Evolutionary conservation across 352 stramenopile genomes (phyloP), one percentile per base, ranked within the genome.

Genomic region (Achlya hypogyna): DNA sequence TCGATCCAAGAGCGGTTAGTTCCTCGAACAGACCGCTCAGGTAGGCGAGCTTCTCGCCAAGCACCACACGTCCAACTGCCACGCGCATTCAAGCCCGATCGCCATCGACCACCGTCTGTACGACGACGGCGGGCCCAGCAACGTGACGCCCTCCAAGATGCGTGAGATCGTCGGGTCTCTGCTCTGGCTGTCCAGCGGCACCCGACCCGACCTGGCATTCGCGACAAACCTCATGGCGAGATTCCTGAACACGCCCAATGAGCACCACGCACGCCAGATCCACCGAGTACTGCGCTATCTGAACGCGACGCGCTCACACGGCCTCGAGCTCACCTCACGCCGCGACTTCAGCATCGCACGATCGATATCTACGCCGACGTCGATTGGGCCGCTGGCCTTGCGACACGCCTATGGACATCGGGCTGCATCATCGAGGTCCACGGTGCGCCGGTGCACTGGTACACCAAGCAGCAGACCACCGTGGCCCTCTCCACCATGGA

Each of bases 111-210:
- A 60, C 16, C 18, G 25, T 8, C 20, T 42, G 12, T 43, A 25
- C 10, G 28, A 60, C 5, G 27, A 35, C 9, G 52, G 52, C 5
- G 25, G 20, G 1, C 25, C 5, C 9, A 18, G 20, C n/a, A 22
- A 34, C 18, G 40, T 60, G 52, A 14, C 52, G 3, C 12, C 10
- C 12, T n/a, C 52, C 8, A 5, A 35, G 28, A 60, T 60, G 52
- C 25, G 25, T 28, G 52, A 60, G n/a, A 40, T 84, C 4, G 65
- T 78, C 0, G 73, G 72, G 0, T 79, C 68, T 22, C 60, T 78
- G 18, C 23, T 77, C 5, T 78, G 75, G 73, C 27, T 77, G 0
- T 29, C 72, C 0, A 25, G 72, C 0, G 76, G n/a, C 52, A 81
- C 69, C 0, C 29, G 72, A 2, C 71, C 75, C 0, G 65, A 75